Evolutionary conservation across 768 basidiomycete genomes (phyloP).

Genomic region (Agrocybe chaxingu): DNA sequence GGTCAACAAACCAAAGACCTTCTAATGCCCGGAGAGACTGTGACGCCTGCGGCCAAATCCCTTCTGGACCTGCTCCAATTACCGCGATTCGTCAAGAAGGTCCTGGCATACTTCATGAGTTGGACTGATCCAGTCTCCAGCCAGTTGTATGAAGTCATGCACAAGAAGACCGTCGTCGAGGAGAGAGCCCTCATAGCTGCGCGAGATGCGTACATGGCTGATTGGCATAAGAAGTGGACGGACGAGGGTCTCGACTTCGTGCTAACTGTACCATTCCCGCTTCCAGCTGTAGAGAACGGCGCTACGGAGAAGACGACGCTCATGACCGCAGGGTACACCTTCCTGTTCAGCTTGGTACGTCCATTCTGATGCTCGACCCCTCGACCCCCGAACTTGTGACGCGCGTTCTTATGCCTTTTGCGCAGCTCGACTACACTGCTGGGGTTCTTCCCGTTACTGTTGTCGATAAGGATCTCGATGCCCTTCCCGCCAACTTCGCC

Average conservation of each 20-base stretch:
- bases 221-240: slow-evolving; percentile 45
- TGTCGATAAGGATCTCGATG: slow-evolving; percentile 43
- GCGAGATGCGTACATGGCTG: slow-evolving; percentile 40
- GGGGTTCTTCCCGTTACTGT: slow-evolving; percentile 57
- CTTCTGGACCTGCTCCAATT: slow-evolving; percentile 32
- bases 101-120: slow-evolving; percentile 38
- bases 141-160: slow-evolving; percentile 34
- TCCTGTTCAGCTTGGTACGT: slow-evolving; percentile 66
- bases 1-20: slow-evolving; percentile 40
- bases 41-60: slow-evolving; percentile 26
- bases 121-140: slow-evolving; percentile 34
- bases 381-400: slow-evolving; percentile 27
- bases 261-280: slow-evolving; percentile 57
- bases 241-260: slow-evolving; percentile 59
- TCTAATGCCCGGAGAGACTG: slow-evolving; percentile 30
- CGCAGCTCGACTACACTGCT: slow-evolving; percentile 35
- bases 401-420: slow-evolving; percentile 32
- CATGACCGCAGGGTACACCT: slow-evolving; percentile 60
- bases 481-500: slow-evolving; percentile 30
- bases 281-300: slow-evolving; percentile 56
- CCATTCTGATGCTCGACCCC: not conserved
- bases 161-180: slow-evolving; percentile 46
- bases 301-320: slow-evolving; percentile 50
- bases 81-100: slow-evolving; percentile 38
- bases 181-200: slow-evolving; percentile 46